Base-by-base conservation (phyloP, 768 basidiomycete genomes). In the Leccinum rimulosum region DNA sequence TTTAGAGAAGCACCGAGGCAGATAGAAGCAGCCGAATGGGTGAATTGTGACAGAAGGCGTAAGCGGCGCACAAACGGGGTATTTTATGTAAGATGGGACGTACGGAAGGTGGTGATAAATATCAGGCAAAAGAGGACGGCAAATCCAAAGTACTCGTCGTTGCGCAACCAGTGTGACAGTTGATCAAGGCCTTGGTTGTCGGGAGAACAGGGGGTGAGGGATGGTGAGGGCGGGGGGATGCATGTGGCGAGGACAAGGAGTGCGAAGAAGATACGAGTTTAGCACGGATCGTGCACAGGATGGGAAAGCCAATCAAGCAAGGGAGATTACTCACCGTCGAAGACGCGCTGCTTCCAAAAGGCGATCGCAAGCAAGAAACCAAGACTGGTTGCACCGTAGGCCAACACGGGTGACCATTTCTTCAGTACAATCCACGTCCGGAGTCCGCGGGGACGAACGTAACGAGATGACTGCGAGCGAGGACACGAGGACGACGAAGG, bases 21-120 rank as follows among this genome's bases (percentile, higher is more conserved):
- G 60, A 48, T 28, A 55, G 50, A 60, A 52, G 61, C 22, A 33
- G 22, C 52, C 48, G 8, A 35, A 55, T 56, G 62, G 43, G 51
- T 51, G 56, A 25, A 33, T 28, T 11, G 33, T 8, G 56, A 65
- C 54, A 22, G 40, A 52, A 43, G 38, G 19, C 12, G 56, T 65
- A 52, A 70, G 65, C 30, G 33, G 38, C 47, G 27, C 55, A 54
- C 10, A n/a, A 52, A 28, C 43, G 50, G 43, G 52, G 57, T 48
- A 58, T 50, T 40, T 38, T 25, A 19, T 45, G 43, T 17, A 38
- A 56, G 55, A 54, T 19, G 53, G 31, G 50, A 75, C 91, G 77
- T 75, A 93, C 92, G 91, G 73, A 93, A 87, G 1, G 91, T 93
- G 52, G 91, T 94, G 59, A 93, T 70, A 73, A 93, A 91, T 61